A percentile compares a stretch with the other conserved stretches of the same genome.
Conservation (phyloP, 441 rosid species). For the Adansonia rubrostipa region DNA sequence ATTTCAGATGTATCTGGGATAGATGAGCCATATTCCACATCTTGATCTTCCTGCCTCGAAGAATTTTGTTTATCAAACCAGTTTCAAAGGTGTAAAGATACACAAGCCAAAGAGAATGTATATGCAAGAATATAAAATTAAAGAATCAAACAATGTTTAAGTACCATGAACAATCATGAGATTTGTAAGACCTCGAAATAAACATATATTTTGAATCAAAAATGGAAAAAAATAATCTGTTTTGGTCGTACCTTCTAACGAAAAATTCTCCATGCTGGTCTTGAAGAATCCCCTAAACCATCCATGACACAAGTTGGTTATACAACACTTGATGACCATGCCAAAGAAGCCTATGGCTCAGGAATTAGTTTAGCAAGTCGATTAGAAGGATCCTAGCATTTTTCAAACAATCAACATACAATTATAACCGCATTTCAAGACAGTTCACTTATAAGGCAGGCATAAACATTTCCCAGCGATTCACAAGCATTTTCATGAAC, state of each 20-base stretch:
- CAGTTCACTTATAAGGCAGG: not conserved
- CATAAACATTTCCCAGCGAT: slow-evolving; percentile 7
- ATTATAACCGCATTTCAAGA: not conserved
- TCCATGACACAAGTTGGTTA: slow-evolving; percentile 93
- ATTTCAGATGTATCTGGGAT: slow-evolving; percentile 64
- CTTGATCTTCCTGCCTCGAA: slow-evolving; percentile 83
- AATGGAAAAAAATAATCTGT: not conserved
- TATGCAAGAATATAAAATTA: not conserved
- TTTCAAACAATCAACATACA: not conserved
- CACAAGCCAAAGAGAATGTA: not conserved
- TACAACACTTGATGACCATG: slow-evolving; percentile 94
- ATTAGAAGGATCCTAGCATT: not conserved
- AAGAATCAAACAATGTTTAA: not conserved
- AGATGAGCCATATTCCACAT: slow-evolving; percentile 59
- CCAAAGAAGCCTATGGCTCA: slow-evolving; percentile 84
- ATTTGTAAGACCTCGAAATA: slow-evolving; percentile 3
- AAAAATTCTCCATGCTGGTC: slow-evolving; percentile 93
- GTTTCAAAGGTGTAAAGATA: not conserved
- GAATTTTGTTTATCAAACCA: slow-evolving; percentile 2
- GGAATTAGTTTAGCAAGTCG: slow-evolving; percentile 21
- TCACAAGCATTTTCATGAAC: not conserved
- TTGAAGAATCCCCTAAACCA: slow-evolving; percentile 95
- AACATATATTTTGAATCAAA: not conserved
- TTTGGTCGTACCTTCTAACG: slow-evolving; percentile 61
- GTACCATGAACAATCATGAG: not conserved